A percentile compares a stretch with the other conserved stretches of the same genome.
Evolutionary conservation across 1,139 yeast species (phyloP).

Genomic region (Hemisphaericaspora lyxosophila): DNA sequence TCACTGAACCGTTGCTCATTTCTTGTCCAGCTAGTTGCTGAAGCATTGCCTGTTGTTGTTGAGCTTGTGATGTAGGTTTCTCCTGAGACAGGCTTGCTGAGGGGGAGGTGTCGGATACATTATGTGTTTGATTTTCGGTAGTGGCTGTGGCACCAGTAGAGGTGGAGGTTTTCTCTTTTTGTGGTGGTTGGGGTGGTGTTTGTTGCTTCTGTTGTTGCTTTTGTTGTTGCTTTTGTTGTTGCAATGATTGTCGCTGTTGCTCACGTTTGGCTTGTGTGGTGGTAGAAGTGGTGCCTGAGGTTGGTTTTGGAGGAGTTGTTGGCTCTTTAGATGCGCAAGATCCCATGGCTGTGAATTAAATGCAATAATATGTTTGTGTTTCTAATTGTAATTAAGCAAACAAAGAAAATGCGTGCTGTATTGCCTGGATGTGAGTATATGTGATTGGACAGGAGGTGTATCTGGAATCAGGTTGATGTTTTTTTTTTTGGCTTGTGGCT

Average conservation of each 20-base stretch:
- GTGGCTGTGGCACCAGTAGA: conserved; percentile 5
- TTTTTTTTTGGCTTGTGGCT: too few species aligned
- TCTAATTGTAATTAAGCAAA: too few species aligned
- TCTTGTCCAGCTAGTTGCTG: conserved; percentile 1
- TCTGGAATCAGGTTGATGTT: too few species aligned
- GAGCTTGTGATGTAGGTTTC: conserved; percentile 2
- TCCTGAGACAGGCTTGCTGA: conserved; percentile 11
- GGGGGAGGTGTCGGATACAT: conserved; percentile 4
- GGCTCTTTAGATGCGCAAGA: conserved; percentile 15
- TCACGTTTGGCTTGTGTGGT: conserved; percentile 14
- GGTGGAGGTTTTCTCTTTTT: background rate
- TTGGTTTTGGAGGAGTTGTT: conserved; percentile 6
- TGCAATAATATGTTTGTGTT: background rate
- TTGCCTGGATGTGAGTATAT: too few species aligned
- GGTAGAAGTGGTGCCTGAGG: conserved; percentile 5
- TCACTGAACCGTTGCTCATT: conserved; percentile 3
- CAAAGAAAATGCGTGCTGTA: too few species aligned
- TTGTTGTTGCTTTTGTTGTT: conserved; percentile 2
- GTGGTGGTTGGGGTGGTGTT: conserved; percentile 1
- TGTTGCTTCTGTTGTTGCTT: conserved; percentile 4
- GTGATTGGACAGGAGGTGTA: too few species aligned
- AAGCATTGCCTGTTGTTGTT: conserved; percentile 6
- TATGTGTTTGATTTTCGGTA: conserved; percentile 4
- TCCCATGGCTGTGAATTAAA: conserved; percentile 13
- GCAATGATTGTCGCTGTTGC: conserved; percentile 13